phyloP scores from a whole-genome alignment of 208 protist genomes.

The Crithidia bombi region DNA sequence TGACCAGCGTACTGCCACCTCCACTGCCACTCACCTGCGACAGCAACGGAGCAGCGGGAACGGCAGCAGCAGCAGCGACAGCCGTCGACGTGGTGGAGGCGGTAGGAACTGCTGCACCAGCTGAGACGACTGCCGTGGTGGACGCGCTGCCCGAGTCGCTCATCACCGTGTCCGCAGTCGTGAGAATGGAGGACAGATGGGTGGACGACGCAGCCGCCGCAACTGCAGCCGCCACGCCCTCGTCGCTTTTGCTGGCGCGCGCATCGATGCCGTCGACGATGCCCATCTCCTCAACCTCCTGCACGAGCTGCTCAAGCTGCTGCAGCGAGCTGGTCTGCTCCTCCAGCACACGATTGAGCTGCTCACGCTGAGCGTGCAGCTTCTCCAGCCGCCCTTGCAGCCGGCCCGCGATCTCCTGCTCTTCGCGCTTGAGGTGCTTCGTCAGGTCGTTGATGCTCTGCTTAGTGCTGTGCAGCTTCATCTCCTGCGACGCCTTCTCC shows the following conservation, averaged over 20 bases:
- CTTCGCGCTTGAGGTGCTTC: conserved; percentile 65
- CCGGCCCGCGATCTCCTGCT: conserved; percentile 49
- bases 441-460: conserved; percentile 49
- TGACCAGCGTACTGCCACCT: no score
- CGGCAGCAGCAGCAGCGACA: background rate
- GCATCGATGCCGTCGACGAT: conserved; percentile 5
- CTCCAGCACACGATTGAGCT: conserved; percentile 55
- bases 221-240: background rate
- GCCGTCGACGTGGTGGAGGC: background rate
- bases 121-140: background rate
- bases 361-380: conserved; percentile 60
- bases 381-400: conserved; percentile 51
- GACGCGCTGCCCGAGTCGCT: background rate
- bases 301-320: conserved; percentile 70
- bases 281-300: conserved; percentile 55
- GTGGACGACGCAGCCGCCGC: background rate
- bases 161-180: background rate
- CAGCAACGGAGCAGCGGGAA: background rate
- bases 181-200: background rate
- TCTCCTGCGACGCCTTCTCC: conserved; percentile 50
- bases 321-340: conserved; percentile 68
- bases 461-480: conserved; percentile 50
- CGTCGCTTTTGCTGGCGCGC: background rate
- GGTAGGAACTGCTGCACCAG: background rate
- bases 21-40: background rate